A percentile compares a stretch with the other conserved stretches of the same genome.
These are phyloP conservation scores for Bocquillonia castaneifolia DNA, from an alignment of 441 rosid species.

Conservation along the genomic window DNA sequence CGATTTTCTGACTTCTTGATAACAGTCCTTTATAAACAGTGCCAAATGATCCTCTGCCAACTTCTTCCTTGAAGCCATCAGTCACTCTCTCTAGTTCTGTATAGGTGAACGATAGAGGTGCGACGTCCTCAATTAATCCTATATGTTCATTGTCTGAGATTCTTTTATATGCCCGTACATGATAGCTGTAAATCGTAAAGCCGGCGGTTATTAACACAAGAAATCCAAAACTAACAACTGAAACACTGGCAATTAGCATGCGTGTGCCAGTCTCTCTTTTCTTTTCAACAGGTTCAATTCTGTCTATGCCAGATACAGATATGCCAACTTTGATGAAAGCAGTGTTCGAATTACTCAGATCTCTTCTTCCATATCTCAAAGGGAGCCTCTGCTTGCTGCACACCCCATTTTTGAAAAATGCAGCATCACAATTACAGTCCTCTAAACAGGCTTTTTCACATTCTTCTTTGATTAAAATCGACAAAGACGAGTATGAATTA, in stretches of 20 bases:
- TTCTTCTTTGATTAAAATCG: neutral
- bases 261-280: neutral
- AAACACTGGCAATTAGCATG: neutral
- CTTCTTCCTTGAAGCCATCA: conserved; percentile 14
- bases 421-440: conserved; percentile 39
- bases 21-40: conserved; percentile 30
- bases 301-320: neutral
- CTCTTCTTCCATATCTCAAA: conserved; percentile 27
- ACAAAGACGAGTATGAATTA: conserved; percentile 2
- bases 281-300: neutral
- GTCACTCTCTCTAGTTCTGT: conserved; percentile 16
- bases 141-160: neutral
- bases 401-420: neutral
- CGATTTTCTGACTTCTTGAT: neutral
- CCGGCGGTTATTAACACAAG: neutral
- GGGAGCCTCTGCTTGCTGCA: conserved; percentile 35
- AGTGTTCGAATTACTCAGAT: neutral
- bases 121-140: conserved; percentile 6
- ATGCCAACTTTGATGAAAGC: conserved; percentile 27
- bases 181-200: conserved; percentile 8
- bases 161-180: neutral
- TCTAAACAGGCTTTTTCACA: conserved; percentile 25
- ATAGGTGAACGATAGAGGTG: conserved; percentile 10
- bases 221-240: neutral
- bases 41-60: conserved; percentile 32